Percentiles rank a stretch among this genome's conserved stretches.
phyloP scores from a whole-genome alignment of 148 eudicot species.

The Mesembryanthemum crystallinum region DNA sequence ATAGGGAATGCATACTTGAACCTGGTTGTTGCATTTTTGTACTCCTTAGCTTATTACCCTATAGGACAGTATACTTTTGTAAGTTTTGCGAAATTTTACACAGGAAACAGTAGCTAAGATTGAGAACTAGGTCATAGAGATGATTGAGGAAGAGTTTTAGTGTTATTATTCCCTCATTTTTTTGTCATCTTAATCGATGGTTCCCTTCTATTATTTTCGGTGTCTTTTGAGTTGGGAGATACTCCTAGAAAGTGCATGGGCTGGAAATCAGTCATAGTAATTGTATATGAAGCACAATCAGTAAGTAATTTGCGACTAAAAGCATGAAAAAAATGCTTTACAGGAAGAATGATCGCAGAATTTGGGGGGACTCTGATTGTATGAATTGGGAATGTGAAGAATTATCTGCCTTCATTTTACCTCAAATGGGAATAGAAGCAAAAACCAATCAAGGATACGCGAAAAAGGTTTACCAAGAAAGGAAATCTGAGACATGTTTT shows the following conservation, averaged over 20 bases:
- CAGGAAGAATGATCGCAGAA: too few species aligned
- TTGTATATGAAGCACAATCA: neutral
- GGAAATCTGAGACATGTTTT: too few species aligned
- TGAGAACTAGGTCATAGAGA: constrained; percentile 31
- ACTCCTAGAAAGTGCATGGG: neutral
- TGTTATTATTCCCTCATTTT: constrained; percentile 23
- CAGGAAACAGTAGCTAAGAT: constrained; percentile 11
- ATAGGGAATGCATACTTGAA: constrained; percentile 2
- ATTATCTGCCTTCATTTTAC: neutral
- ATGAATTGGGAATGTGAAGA: neutral
- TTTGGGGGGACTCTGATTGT: too few species aligned
- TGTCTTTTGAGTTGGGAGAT: neutral
- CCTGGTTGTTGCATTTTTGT: constrained; percentile 6
- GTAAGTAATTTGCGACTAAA: neutral
- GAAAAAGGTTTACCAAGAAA: too few species aligned
- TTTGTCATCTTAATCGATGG: constrained; percentile 20
- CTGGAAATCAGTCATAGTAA: neutral
- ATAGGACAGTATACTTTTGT: constrained; percentile 29
- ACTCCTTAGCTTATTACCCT: neutral
- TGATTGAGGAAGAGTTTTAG: constrained; percentile 23
- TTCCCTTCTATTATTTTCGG: neutral
- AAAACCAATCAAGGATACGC: neutral
- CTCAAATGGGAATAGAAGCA: neutral
- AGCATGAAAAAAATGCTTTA: neutral
- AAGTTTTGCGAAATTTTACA: constrained; percentile 24